phyloP scores from a whole-genome alignment of 1,284 basidiomycete species.

The Baeospora myosura region DNA sequence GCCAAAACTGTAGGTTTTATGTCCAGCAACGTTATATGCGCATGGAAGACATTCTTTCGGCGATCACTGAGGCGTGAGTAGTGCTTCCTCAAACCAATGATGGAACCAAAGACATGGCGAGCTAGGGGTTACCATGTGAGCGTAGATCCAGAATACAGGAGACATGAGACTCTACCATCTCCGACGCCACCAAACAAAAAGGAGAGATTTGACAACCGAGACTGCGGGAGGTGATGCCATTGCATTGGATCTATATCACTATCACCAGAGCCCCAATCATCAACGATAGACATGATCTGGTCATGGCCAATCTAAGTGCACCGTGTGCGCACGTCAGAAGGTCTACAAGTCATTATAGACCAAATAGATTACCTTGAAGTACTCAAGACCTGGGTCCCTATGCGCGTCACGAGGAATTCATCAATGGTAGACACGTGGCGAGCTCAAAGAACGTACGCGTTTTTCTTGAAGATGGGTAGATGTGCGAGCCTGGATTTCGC shows the following conservation, averaged over 20 bases:
- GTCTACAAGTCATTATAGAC: neutral
- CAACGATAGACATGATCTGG: neutral
- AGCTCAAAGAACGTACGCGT: neutral
- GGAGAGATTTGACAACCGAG: neutral
- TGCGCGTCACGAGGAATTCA: neutral
- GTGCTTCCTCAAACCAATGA: slow-evolving; percentile 14
- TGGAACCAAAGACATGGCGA: slow-evolving; percentile 16
- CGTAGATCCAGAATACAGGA: neutral
- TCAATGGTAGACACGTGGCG: neutral
- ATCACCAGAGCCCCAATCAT: neutral
- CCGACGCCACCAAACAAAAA: neutral
- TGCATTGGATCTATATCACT: neutral
- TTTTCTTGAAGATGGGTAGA: neutral
- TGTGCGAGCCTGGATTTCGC: neutral
- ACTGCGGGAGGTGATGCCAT: neutral
- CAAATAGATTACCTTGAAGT: neutral
- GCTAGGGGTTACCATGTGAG: slow-evolving; percentile 14
- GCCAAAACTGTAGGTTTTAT: slow-evolving; percentile 18
- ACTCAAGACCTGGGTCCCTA: neutral
- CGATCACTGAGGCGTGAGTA: slow-evolving; percentile 9
- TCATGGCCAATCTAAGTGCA: slow-evolving; percentile 1
- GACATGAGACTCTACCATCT: neutral
- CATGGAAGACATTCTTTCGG: slow-evolving; percentile 9
- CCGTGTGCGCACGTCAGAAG: neutral
- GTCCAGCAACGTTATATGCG: slow-evolving; percentile 20